Conservation (phyloP, 176 grass and related monocot genomes). For the Oryza meridionalis region DNA sequence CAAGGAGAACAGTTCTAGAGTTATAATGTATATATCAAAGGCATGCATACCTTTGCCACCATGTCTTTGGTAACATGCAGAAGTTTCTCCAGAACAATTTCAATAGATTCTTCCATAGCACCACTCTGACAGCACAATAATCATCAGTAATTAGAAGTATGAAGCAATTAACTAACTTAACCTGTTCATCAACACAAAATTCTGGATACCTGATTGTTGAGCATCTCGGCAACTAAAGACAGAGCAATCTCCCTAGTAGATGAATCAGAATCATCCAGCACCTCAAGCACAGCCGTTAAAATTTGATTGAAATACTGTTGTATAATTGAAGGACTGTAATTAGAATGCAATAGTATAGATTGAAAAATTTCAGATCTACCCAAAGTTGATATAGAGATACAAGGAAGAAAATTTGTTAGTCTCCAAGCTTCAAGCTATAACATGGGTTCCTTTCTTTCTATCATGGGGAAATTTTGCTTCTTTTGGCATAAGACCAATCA, state of each 20-base stretch:
- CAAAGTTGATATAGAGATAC: slow-evolving; percentile 8
- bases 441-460: slow-evolving; percentile 18
- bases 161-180: slow-evolving; percentile 33
- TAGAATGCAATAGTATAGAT: slow-evolving; percentile 33
- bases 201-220: slow-evolving; percentile 79
- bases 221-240: slow-evolving; percentile 88
- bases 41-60: slow-evolving; percentile 63
- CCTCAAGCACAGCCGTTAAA: slow-evolving; percentile 85
- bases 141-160: slow-evolving; percentile 24
- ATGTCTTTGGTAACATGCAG: slow-evolving; percentile 86
- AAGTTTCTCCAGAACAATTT: slow-evolving; percentile 98
- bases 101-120: slow-evolving; percentile 86
- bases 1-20: neutral
- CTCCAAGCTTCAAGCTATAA: neutral
- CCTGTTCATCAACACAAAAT: slow-evolving; percentile 35
- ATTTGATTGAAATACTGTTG: slow-evolving; percentile 99
- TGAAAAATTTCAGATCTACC: neutral
- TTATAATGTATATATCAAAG: slow-evolving; percentile 31
- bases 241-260: slow-evolving; percentile 77
- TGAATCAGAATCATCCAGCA: slow-evolving; percentile 82
- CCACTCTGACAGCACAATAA: slow-evolving; percentile 74
- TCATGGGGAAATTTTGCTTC: neutral
- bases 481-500: slow-evolving; percentile 21
- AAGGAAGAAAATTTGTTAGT: neutral
- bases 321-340: slow-evolving; percentile 40